phyloP scores from a whole-genome alignment of 139 green algal species.

The Chlorella sp. region DNA sequence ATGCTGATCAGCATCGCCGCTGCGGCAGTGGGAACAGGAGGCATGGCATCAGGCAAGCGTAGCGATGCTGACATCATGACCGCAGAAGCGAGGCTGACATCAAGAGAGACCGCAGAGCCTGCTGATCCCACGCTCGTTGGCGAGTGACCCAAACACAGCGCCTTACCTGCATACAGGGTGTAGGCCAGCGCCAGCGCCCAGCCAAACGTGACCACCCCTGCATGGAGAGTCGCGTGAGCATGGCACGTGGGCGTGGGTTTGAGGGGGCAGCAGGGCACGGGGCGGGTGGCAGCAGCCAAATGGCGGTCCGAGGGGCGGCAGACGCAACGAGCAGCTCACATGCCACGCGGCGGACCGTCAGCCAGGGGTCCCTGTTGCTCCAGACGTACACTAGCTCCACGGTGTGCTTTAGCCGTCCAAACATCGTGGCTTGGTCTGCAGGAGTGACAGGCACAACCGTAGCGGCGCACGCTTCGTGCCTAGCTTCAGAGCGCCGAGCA shows the following conservation, averaged over 20 bases:
- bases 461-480: no score
- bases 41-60: no score
- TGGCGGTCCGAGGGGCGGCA: neutral
- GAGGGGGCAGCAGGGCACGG: neutral
- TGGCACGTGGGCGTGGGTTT: neutral
- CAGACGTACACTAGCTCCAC: conserved; percentile 1
- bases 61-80: no score
- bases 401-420: no score
- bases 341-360: conserved; percentile 18
- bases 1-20: conserved; percentile 9
- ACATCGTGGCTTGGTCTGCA: no score
- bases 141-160: no score
- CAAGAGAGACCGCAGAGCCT: no score
- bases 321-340: neutral
- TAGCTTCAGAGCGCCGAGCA: no score
- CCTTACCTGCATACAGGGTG: neutral
- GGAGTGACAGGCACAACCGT: no score
- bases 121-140: no score
- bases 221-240: neutral
- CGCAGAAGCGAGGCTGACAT: no score
- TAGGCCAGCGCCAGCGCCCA: conserved; percentile 1
- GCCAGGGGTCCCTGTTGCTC: conserved; percentile 25
- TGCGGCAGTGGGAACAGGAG: neutral
- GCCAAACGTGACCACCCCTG: neutral
- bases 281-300: neutral